Evolutionary conservation across 257 asterid genomes (phyloP), one percentile per base, ranked within the genome.

Genomic region (Prunella vulgaris): DNA sequence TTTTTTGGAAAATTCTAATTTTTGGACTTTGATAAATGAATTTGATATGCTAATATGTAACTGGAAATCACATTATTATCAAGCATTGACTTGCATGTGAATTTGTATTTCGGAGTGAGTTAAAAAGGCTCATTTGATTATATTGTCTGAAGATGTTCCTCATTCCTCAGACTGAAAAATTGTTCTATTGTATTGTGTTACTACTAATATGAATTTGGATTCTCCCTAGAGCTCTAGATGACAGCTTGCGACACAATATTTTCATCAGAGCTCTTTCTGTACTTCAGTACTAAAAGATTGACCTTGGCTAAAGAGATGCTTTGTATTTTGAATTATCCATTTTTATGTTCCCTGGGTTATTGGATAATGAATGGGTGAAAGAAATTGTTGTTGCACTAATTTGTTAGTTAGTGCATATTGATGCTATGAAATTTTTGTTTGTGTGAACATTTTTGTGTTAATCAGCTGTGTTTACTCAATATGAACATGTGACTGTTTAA

Each of bases 281-380:
- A 68, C 64, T 72, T 42, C 17, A 58, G 30, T 59, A 32, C 63
- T 46, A 73, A 60, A 70, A 46, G 59, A 64, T 18, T 13, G 38
- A 63, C 24, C 59, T 67, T 30, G 68, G 35, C 65, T 46, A 32
- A 27, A 7, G 46, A 48, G 44, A 77, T 32, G 66, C 8, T 1
- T 35, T 63, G 48, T 17, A 10, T 35, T 57, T 57, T 25, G 4
- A 37, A 44, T 28, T 67, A 18, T 17, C 38, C 10, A 6, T 56
- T 5, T 35, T 56, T 37, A 48, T 57, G 5, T 44, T 60, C 35
- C 33, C 61, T 13, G 22, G 18, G 15, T 64, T 30, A 15, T 54
- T 66, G 42, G 18, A 38, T 37, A 2, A 52, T 28, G 20, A 37
- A 4, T 28, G 48, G 44, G 35, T 52, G 67, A 71, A 67, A 60